Percentiles rank a stretch among this genome's conserved stretches.
Evolutionary conservation across 2,329 filamentous ascomycete genomes (phyloP).

Genomic region (Clonostachys byssicola): DNA sequence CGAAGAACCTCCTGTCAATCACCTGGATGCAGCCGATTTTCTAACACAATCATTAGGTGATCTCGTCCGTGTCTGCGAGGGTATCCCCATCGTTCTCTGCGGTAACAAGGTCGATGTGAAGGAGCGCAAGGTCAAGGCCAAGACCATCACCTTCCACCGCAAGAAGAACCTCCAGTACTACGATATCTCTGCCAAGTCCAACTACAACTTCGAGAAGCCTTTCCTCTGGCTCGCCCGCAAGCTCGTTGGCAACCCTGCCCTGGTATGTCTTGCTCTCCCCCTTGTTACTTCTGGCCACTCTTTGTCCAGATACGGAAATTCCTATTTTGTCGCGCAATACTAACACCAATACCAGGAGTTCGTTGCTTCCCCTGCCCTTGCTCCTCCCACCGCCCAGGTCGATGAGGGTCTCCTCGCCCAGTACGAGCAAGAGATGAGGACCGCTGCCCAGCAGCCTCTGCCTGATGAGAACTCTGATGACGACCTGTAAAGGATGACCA

Average conservation of each 20-base stretch:
- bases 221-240: slow-evolving; percentile 99
- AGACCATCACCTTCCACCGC: slow-evolving; percentile 99
- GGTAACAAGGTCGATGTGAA: slow-evolving; percentile 99
- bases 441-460: slow-evolving; percentile 77
- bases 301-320: not conserved
- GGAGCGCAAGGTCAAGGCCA: slow-evolving; percentile 99
- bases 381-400: slow-evolving; percentile 87
- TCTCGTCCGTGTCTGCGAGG: slow-evolving; percentile 98
- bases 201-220: slow-evolving; percentile 99
- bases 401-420: slow-evolving; percentile 76
- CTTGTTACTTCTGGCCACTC: not conserved
- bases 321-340: slow-evolving; percentile 1
- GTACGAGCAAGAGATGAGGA: slow-evolving; percentile 86
- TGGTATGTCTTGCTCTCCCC: slow-evolving; percentile 8
- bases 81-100: slow-evolving; percentile 95
- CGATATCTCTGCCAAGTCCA: slow-evolving; percentile 99
- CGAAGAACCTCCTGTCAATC: not conserved
- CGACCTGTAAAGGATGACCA: slow-evolving; percentile 45
- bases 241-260: slow-evolving; percentile 82
- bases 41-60: slow-evolving; percentile 60
- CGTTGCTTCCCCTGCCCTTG: slow-evolving; percentile 90
- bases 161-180: slow-evolving; percentile 99
- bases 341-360: slow-evolving; percentile 66
- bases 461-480: slow-evolving; percentile 90
- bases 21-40: not conserved